A percentile compares a stretch with the other conserved stretches of the same genome.
phyloP scores from a whole-genome alignment of 2,329 filamentous ascomycete species.

The Aspergillus brunneoviolaceus region DNA sequence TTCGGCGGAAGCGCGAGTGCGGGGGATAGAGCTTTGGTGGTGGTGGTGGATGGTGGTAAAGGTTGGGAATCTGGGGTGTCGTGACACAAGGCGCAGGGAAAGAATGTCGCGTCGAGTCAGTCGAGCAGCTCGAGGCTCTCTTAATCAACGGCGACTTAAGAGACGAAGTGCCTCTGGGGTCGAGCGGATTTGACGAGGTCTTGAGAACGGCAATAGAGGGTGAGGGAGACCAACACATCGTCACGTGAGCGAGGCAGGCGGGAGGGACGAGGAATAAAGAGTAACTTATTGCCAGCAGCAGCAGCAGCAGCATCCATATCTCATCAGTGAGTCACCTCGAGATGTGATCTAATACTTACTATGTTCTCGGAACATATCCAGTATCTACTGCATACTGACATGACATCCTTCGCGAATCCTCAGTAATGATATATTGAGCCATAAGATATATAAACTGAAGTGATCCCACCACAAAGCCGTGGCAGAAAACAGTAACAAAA shows the following conservation, averaged over 20 bases:
- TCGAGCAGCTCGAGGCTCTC: neutral
- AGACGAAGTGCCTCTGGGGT: conserved; percentile 4
- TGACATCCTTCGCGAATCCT: too few species aligned
- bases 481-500: too few species aligned
- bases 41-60: conserved; percentile 20
- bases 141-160: neutral
- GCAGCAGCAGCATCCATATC: neutral
- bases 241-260: conserved; percentile 6
- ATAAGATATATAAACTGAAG: too few species aligned
- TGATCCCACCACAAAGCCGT: too few species aligned
- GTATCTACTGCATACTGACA: too few species aligned
- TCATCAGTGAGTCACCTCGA: too few species aligned
- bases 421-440: too few species aligned
- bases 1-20: conserved; percentile 37
- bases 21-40: conserved; percentile 28
- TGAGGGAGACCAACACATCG: conserved; percentile 1
- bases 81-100: neutral
- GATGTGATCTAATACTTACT: too few species aligned
- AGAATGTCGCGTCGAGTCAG: neutral
- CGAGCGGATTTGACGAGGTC: neutral
- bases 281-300: neutral
- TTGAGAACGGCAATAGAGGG: conserved; percentile 1
- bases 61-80: neutral
- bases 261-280: neutral
- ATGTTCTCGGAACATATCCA: too few species aligned